phyloP scores from a whole-genome alignment of 257 asterid species.

The Nicotiana benthamiana region DNA sequence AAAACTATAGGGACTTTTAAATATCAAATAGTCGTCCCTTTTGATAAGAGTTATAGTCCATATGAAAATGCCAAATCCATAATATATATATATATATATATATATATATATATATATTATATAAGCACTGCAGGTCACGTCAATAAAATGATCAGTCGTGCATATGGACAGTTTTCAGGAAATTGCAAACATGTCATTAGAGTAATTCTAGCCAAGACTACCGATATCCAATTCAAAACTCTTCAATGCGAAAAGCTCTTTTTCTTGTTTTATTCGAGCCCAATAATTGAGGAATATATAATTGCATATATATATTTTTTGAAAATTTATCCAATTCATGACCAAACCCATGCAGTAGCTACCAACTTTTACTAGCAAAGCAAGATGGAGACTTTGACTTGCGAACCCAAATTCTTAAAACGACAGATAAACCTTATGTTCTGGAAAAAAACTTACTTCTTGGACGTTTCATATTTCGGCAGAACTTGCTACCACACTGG shows the following conservation, averaged over 20 bases:
- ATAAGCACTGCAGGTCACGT: background rate
- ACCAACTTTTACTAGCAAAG: background rate
- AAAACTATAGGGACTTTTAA: background rate
- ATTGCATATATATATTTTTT: background rate
- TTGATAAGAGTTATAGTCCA: background rate
- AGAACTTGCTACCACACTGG: conserved; percentile 75
- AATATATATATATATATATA: too few relatives aligned
- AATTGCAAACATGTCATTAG: background rate
- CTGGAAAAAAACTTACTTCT: conserved; percentile 39
- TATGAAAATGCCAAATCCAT: background rate
- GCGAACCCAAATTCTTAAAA: background rate
- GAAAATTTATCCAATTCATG: background rate
- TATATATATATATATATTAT: too few relatives aligned
- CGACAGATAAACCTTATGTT: background rate
- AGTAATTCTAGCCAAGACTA: background rate
- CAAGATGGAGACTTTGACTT: conserved; percentile 2
- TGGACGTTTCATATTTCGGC: conserved; percentile 69
- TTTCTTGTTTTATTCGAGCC: background rate
- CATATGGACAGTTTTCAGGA: background rate
- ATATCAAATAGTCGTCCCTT: background rate
- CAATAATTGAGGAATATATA: background rate
- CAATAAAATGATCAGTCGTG: background rate
- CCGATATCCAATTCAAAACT: background rate
- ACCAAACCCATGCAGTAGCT: background rate
- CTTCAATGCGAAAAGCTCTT: background rate